Conservation (phyloP, 2,329 filamentous ascomycete species). For the Trichophyton mentagrophytes region DNA sequence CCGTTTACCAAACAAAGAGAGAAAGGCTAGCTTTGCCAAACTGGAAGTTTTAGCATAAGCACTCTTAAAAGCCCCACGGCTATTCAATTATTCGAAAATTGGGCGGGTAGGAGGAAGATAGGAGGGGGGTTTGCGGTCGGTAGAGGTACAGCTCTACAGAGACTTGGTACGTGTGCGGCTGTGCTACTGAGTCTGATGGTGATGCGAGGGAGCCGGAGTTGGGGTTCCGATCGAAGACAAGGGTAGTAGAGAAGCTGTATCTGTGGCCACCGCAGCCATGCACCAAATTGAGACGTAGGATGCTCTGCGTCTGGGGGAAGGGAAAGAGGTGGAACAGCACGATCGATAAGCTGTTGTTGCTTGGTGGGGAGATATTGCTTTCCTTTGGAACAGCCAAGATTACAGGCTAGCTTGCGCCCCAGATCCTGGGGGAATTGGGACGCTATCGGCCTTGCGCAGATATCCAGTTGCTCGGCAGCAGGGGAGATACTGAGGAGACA, state of each 20-base stretch:
- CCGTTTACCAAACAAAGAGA: not conserved
- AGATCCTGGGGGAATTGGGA: not conserved
- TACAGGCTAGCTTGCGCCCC: not conserved
- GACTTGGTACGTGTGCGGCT: not conserved
- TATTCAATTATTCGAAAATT: not conserved
- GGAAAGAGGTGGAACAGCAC: not conserved
- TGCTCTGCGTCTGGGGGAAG: not conserved
- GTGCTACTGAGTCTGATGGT: not conserved
- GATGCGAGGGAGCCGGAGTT: not conserved
- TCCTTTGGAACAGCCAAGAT: not conserved
- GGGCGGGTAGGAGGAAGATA: not conserved
- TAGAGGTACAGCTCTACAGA: not conserved
- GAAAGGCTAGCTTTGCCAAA: not conserved
- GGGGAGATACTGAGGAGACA: not conserved
- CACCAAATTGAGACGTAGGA: not conserved
- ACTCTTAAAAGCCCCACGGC: not conserved
- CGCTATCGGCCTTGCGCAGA: not conserved
- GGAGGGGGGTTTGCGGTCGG: not conserved
- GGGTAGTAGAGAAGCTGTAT: not conserved
- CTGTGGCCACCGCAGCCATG: not conserved
- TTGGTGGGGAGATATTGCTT: not conserved
- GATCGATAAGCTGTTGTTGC: constrained; percentile 1
- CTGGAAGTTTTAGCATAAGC: not conserved
- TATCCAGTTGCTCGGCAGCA: not conserved
- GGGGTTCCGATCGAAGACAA: not conserved